Evolutionary conservation across 169 alveolate genomes (phyloP).

Genomic region (Plasmodium blacklocki): DNA sequence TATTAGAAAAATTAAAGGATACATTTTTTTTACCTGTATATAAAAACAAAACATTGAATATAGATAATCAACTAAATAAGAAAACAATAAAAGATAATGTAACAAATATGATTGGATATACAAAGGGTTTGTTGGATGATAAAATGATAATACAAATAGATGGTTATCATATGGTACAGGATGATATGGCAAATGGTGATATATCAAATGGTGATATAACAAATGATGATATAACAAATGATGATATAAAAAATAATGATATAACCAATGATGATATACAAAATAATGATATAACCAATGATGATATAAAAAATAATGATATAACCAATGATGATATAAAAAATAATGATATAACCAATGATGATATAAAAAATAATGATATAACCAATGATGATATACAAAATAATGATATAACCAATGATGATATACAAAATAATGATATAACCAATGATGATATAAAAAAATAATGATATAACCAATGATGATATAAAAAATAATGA

Average conservation of each 20-base stretch:
- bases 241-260: too few species aligned
- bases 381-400: too few species aligned
- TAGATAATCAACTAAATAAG: not conserved
- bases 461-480: too few species aligned
- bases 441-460: too few species aligned
- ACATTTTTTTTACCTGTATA: slow-evolving; percentile 43
- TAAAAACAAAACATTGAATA: slow-evolving; percentile 17
- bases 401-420: too few species aligned
- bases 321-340: not conserved
- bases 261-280: not conserved
- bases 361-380: not conserved
- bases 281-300: not conserved
- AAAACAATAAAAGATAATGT: not conserved
- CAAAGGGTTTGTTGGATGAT: too few species aligned
- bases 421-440: too few species aligned
- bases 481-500: not conserved
- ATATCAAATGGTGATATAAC: too few species aligned
- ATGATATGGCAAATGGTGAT: too few species aligned
- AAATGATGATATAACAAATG: too few species aligned
- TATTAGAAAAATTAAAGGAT: slow-evolving; percentile 33
- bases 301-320: not conserved
- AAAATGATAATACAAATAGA: too few species aligned
- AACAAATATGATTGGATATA: not conserved
- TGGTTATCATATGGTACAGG: too few species aligned
- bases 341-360: not conserved